phyloP scores from a whole-genome alignment of 2,329 filamentous ascomycete species.

The Scedosporium dehoogii region DNA sequence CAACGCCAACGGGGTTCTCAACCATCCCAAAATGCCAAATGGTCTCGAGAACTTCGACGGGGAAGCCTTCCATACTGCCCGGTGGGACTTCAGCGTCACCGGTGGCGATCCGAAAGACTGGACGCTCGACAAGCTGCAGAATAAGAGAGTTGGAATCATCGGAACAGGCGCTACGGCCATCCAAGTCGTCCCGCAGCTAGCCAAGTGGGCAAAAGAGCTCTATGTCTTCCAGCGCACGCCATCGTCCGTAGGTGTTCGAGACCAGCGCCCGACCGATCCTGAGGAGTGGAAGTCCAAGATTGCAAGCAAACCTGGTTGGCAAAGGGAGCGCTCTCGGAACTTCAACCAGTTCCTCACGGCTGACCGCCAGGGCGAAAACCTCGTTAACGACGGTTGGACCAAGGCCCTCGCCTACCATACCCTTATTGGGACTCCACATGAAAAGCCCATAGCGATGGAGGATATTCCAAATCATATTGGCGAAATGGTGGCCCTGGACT shows the following conservation, averaged over 20 bases:
- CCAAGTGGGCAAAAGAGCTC: slow-evolving; percentile 35
- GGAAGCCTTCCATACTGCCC: slow-evolving; percentile 32
- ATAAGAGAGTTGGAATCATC: slow-evolving; percentile 36
- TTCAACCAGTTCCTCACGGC: neutral
- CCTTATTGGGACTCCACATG: slow-evolving; percentile 19
- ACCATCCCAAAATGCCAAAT: slow-evolving; percentile 30
- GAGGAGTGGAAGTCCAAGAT: slow-evolving; percentile 26
- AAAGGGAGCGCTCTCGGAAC: slow-evolving; percentile 18
- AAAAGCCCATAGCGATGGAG: slow-evolving; percentile 10
- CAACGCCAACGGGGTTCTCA: slow-evolving; percentile 27
- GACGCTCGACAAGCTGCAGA: slow-evolving; percentile 32
- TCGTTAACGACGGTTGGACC: slow-evolving; percentile 42
- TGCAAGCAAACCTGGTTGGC: slow-evolving; percentile 30
- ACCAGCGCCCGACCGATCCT: slow-evolving; percentile 28
- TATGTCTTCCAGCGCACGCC: slow-evolving; percentile 50
- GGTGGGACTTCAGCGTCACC: slow-evolving; percentile 34
- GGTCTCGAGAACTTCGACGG: slow-evolving; percentile 31
- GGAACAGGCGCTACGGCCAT: slow-evolving; percentile 41
- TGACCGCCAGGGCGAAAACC: slow-evolving; percentile 20
- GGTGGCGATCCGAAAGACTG: slow-evolving; percentile 29
- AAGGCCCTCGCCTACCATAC: slow-evolving; percentile 26
- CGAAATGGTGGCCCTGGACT: slow-evolving; percentile 25
- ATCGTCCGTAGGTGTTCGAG: slow-evolving; percentile 27
- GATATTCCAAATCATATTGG: slow-evolving; percentile 13
- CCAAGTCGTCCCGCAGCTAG: slow-evolving; percentile 33